A percentile compares a stretch with the other conserved stretches of the same genome.
Conservation (phyloP, 192 early-diverging fungal genomes). For the Mortierella claussenii region DNA sequence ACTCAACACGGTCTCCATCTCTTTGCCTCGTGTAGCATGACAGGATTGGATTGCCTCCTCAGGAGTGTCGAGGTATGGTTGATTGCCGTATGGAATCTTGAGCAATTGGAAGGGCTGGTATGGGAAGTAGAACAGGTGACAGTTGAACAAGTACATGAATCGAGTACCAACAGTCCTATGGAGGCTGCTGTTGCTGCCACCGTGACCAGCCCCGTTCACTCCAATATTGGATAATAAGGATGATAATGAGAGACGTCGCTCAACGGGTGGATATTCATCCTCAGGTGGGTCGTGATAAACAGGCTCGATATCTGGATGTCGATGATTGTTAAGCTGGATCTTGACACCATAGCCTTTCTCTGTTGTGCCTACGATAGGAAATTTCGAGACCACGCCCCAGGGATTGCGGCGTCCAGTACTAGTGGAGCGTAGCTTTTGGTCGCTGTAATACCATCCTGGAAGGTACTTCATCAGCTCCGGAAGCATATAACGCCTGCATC, state of each 20-base stretch:
- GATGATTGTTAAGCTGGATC: constrained; percentile 49
- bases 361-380: constrained; percentile 42
- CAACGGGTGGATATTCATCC: constrained; percentile 13
- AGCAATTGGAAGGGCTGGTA: constrained; percentile 57
- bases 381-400: constrained; percentile 53
- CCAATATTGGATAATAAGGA: not conserved
- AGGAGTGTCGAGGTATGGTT: constrained; percentile 35
- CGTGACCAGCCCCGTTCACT: not conserved
- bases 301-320: constrained; percentile 36
- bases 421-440: constrained; percentile 25
- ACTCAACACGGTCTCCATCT: constrained; percentile 32
- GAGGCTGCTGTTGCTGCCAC: not conserved
- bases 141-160: constrained; percentile 56
- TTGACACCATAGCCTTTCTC: constrained; percentile 53
- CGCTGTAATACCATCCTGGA: constrained; percentile 48
- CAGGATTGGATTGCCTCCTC: constrained; percentile 49
- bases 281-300: constrained; percentile 14
- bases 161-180: constrained; percentile 13
- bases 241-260: constrained; percentile 1
- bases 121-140: constrained; percentile 51
- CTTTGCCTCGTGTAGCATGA: constrained; percentile 29
- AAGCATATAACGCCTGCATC: constrained; percentile 34
- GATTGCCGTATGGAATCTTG: constrained; percentile 48
- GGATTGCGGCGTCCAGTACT: constrained; percentile 41
- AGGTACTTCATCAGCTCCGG: constrained; percentile 44